Conservation (phyloP, 2,329 filamentous ascomycete species). For the Aspergillus pseudoviridinutans region DNA sequence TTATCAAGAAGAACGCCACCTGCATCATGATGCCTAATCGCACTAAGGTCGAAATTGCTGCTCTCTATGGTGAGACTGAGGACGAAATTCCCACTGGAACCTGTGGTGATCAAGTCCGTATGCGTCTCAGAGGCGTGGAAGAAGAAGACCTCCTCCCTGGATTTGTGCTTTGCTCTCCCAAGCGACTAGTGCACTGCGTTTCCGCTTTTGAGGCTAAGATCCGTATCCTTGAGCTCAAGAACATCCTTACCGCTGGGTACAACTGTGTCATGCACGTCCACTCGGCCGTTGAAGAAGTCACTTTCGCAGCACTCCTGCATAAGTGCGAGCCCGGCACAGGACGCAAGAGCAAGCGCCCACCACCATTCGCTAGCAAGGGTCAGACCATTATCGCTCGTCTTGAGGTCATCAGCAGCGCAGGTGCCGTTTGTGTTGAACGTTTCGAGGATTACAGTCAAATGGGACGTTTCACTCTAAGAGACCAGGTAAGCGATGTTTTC, state of each 20-base stretch:
- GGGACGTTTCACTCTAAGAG: slow-evolving; percentile 83
- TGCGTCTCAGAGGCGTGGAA: slow-evolving; percentile 90
- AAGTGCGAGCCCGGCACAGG: slow-evolving; percentile 93
- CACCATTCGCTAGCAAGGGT: slow-evolving; percentile 77
- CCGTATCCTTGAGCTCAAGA: slow-evolving; percentile 89
- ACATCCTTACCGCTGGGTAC: slow-evolving; percentile 88
- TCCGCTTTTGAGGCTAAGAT: slow-evolving; percentile 92
- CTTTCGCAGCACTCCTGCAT: slow-evolving; percentile 81
- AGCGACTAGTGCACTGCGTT: slow-evolving; percentile 89
- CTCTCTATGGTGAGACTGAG: slow-evolving; percentile 92
- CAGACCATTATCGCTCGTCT: slow-evolving; percentile 88
- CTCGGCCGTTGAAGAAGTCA: slow-evolving; percentile 95
- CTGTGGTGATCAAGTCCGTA: slow-evolving; percentile 89
- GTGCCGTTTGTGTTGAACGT: slow-evolving; percentile 84
- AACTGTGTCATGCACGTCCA: slow-evolving; percentile 98
- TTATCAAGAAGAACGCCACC: slow-evolving; percentile 82
- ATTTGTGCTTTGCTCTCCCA: slow-evolving; percentile 93
- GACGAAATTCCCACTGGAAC: slow-evolving; percentile 79
- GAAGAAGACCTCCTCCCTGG: slow-evolving; percentile 95
- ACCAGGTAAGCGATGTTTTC: slow-evolving; percentile 59
- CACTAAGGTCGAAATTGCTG: slow-evolving; percentile 72
- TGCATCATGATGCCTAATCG: slow-evolving; percentile 96
- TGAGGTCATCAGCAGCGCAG: slow-evolving; percentile 79
- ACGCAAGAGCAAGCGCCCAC: slow-evolving; percentile 87
- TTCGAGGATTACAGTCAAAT: slow-evolving; percentile 97